A percentile compares a stretch with the other conserved stretches of the same genome.
Conservation (phyloP, 495 filamentous ascomycete genomes). For the Neohortaea acidophila region DNA sequence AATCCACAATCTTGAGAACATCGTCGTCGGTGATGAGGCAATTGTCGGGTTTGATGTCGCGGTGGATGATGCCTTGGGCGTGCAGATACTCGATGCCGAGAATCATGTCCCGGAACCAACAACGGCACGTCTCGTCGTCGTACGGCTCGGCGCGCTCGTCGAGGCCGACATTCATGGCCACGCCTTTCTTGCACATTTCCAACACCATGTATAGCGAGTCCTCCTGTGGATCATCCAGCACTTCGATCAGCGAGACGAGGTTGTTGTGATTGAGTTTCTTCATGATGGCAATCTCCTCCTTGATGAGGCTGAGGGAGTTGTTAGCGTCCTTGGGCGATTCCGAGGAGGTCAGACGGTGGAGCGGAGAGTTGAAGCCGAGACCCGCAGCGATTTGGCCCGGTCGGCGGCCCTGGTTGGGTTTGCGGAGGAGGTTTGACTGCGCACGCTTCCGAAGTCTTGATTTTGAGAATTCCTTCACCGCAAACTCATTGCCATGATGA, state of each 20-base stretch:
- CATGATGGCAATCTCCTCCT: constrained; percentile 96
- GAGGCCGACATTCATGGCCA: constrained; percentile 92
- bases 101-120: constrained; percentile 91
- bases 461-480: constrained; percentile 96
- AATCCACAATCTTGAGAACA: constrained; percentile 91
- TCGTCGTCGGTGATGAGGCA: constrained; percentile 80
- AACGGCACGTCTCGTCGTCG: constrained; percentile 64
- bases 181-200: constrained; percentile 97
- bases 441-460: constrained; percentile 78
- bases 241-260: constrained; percentile 81
- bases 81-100: constrained; percentile 94
- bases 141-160: constrained; percentile 73
- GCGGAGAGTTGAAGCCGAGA: constrained; percentile 47
- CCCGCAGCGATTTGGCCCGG: constrained; percentile 37
- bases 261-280: constrained; percentile 95
- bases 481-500: constrained; percentile 86
- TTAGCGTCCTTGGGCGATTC: constrained; percentile 43
- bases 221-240: constrained; percentile 86
- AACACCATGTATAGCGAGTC: constrained; percentile 97
- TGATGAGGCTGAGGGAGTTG: constrained; percentile 76
- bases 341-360: constrained; percentile 38
- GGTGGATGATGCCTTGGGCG: constrained; percentile 85
- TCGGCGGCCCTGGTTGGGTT: constrained; percentile 40
- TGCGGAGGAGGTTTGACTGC: constrained; percentile 77
- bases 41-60: constrained; percentile 97